phyloP scores from a whole-genome alignment of 257 asterid species.

The Ocimum tenuiflorum region DNA sequence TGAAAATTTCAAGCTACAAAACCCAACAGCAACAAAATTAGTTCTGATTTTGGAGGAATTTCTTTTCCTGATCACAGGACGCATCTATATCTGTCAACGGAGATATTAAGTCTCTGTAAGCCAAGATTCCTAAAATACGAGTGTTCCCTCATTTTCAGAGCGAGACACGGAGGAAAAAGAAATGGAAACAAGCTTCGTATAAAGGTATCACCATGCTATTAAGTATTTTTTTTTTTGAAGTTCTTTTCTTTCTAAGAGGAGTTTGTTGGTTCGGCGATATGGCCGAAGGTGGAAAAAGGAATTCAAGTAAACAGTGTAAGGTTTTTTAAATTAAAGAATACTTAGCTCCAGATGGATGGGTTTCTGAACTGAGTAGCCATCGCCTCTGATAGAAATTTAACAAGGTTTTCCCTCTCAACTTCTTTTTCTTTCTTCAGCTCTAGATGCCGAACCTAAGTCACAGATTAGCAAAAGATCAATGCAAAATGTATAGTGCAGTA shows the following conservation, averaged over 20 bases:
- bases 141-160: too few relatives aligned
- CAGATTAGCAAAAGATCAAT: slow-evolving; percentile 2
- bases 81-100: background rate
- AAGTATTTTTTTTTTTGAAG: too few relatives aligned
- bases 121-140: too few relatives aligned
- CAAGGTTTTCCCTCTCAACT: slow-evolving; percentile 57
- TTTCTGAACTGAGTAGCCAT: slow-evolving; percentile 77
- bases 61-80: background rate
- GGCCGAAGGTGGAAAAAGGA: too few relatives aligned
- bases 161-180: too few relatives aligned
- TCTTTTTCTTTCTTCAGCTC: slow-evolving; percentile 87
- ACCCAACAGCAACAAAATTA: background rate
- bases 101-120: background rate
- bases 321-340: slow-evolving; percentile 49
- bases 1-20: slow-evolving; percentile 8
- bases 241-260: too few relatives aligned
- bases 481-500: slow-evolving; percentile 3
- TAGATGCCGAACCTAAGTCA: slow-evolving; percentile 80
- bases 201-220: too few relatives aligned
- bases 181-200: too few relatives aligned
- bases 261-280: too few relatives aligned
- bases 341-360: slow-evolving; percentile 83
- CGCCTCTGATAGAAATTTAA: slow-evolving; percentile 70
- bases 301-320: slow-evolving; percentile 35
- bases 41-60: background rate